phyloP scores from a whole-genome alignment of 345 rosid species.

The Lagerstroemia speciosa region DNA sequence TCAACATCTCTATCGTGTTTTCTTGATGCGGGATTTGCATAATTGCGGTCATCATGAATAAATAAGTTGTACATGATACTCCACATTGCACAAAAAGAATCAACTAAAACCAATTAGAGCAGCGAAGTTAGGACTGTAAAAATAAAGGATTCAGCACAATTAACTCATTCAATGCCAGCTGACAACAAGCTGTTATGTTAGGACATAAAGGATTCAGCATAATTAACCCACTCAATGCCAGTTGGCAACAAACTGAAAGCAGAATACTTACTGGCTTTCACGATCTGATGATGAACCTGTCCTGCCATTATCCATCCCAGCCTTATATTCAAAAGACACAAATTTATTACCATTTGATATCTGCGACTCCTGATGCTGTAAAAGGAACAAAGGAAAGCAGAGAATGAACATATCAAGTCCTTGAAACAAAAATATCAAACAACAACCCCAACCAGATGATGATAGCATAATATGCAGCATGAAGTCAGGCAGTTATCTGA shows the following conservation, averaged over 20 bases:
- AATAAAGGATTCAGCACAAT: not conserved
- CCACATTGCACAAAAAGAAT: not conserved
- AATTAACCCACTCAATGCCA: not conserved
- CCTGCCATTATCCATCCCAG: constrained; percentile 90
- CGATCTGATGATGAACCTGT: constrained; percentile 90
- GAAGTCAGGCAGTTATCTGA: not conserved
- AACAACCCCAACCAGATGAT: not conserved
- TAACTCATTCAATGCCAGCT: not conserved
- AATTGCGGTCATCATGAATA: not conserved
- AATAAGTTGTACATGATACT: not conserved
- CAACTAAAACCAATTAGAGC: not conserved
- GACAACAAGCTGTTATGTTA: not conserved
- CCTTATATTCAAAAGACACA: constrained; percentile 84
- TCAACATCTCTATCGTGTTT: not conserved
- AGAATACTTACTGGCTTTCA: constrained; percentile 89
- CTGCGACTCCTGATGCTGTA: constrained; percentile 88
- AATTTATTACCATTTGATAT: constrained; percentile 72
- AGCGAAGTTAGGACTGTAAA: not conserved
- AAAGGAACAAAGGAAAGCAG: constrained; percentile 7
- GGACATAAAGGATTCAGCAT: not conserved
- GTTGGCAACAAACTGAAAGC: not conserved
- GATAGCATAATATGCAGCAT: not conserved
- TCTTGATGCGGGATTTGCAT: not conserved
- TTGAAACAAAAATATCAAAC: not conserved
- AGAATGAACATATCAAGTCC: not conserved